A percentile compares a stretch with the other conserved stretches of the same genome.
phyloP scores from a whole-genome alignment of 2,329 filamentous ascomycete genomes.

The Aspergillus novofumigatus region DNA sequence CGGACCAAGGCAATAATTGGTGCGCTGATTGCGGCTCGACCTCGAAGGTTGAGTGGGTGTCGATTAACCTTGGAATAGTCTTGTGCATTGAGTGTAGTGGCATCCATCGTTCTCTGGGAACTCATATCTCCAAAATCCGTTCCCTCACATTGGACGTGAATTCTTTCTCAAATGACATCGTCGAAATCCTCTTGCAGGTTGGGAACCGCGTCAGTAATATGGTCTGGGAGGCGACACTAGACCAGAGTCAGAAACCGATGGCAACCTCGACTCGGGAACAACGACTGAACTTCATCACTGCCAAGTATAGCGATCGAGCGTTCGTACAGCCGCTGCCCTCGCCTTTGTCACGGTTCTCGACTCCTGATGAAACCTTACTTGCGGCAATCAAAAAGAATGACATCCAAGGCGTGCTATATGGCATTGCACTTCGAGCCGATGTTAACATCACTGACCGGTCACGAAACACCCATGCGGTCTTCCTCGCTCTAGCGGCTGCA shows the following conservation, averaged over 20 bases:
- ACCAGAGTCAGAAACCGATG: constrained; percentile 67
- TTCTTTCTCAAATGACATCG: constrained; percentile 94
- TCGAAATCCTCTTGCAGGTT: constrained; percentile 85
- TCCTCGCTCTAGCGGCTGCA: constrained; percentile 84
- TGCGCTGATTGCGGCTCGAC: constrained; percentile 93
- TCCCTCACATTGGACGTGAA: constrained; percentile 93
- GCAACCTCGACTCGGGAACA: constrained; percentile 82
- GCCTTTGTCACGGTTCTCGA: constrained; percentile 69
- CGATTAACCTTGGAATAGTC: constrained; percentile 93
- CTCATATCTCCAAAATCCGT: constrained; percentile 95
- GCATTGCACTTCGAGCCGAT: constrained; percentile 78
- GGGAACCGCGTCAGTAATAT: constrained; percentile 95
- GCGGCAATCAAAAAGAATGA: constrained; percentile 96
- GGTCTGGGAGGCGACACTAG: constrained; percentile 87
- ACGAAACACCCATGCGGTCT: constrained; percentile 81
- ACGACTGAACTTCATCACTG: constrained; percentile 87
- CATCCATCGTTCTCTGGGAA: constrained; percentile 92
- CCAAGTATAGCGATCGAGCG: constrained; percentile 83
- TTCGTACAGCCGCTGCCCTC: constrained; percentile 72
- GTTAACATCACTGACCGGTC: constrained; percentile 84
- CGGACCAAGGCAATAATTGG: constrained; percentile 86
- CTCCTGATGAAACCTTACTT: constrained; percentile 80
- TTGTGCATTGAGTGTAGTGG: constrained; percentile 97
- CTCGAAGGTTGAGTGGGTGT: constrained; percentile 96
- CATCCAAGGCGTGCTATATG: constrained; percentile 87